Conservation (phyloP, 2,329 filamentous ascomycete genomes). For the Parafenestella ontariensis region DNA sequence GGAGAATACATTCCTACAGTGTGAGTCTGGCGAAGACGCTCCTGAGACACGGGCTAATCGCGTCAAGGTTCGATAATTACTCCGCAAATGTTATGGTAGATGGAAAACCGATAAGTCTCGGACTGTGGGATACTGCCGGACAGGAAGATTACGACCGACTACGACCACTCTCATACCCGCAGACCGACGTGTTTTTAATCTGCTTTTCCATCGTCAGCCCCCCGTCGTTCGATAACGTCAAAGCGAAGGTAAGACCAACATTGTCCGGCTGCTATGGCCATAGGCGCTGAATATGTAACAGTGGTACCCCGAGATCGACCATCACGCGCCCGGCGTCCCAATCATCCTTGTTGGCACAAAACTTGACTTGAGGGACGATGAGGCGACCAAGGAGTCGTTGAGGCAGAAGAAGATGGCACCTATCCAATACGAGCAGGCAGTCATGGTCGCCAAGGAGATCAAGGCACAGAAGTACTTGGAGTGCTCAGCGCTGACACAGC, state of each 20-base stretch:
- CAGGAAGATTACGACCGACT: slow-evolving; percentile 98
- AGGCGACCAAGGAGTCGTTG: slow-evolving; percentile 79
- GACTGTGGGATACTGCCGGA: slow-evolving; percentile 97
- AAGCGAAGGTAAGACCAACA: slow-evolving; percentile 78
- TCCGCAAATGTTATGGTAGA: slow-evolving; percentile 99
- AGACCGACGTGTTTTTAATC: slow-evolving; percentile 98
- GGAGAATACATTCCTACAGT: slow-evolving; percentile 99
- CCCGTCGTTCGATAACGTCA: slow-evolving; percentile 98
- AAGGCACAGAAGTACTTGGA: slow-evolving; percentile 96
- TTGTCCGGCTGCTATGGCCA: not conserved
- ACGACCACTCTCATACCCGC: slow-evolving; percentile 93
- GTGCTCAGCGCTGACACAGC: slow-evolving; percentile 94
- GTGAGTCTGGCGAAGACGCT: slow-evolving; percentile 59
- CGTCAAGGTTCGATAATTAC: slow-evolving; percentile 91
- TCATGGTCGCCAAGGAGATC: slow-evolving; percentile 91
- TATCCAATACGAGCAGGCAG: slow-evolving; percentile 92
- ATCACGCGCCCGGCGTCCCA: slow-evolving; percentile 92
- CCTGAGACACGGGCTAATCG: slow-evolving; percentile 30
- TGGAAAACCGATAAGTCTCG: slow-evolving; percentile 95
- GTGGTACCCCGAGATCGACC: slow-evolving; percentile 98
- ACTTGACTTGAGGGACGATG: slow-evolving; percentile 92
- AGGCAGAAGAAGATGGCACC: slow-evolving; percentile 94
- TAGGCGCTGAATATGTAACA: slow-evolving; percentile 50
- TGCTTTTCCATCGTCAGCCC: slow-evolving; percentile 99
- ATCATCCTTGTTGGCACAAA: slow-evolving; percentile 98